Percentiles rank a stretch among this genome's conserved stretches.
Conservation (phyloP, 176 grass and related monocot genomes). For the Pharus latifolius region DNA sequence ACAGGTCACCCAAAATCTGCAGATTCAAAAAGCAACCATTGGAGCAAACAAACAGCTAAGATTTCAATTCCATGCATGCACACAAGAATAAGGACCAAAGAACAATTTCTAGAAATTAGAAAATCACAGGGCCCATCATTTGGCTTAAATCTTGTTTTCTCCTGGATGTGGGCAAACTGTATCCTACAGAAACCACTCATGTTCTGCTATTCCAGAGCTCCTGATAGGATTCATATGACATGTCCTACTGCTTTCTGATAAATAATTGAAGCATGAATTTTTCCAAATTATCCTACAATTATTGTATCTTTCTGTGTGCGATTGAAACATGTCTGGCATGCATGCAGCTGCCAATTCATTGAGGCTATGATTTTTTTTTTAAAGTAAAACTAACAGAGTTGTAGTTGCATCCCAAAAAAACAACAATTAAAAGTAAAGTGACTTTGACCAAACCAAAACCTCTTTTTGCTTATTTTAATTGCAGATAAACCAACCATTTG, state of each 20-base stretch:
- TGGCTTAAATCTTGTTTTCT: background rate
- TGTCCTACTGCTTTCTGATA: background rate
- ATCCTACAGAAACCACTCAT: background rate
- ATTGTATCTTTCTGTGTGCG: too few species aligned
- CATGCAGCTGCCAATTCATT: too few species aligned
- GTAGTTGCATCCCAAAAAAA: too few species aligned
- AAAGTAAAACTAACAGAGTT: too few species aligned
- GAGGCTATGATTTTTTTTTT: too few species aligned
- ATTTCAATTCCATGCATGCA: background rate
- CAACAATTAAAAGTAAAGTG: too few species aligned
- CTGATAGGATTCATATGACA: background rate
- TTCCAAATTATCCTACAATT: too few species aligned
- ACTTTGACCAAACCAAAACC: too few species aligned
- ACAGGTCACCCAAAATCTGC: conserved; percentile 35
- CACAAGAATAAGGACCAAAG: background rate
- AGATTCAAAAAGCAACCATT: background rate
- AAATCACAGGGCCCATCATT: background rate
- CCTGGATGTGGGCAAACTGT: background rate
- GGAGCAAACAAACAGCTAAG: background rate
- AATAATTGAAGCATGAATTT: background rate
- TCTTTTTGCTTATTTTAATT: too few species aligned
- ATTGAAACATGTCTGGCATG: too few species aligned
- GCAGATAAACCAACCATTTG: too few species aligned
- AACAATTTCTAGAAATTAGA: background rate
- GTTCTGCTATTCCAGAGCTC: background rate